Evolutionary conservation across 2,329 filamentous ascomycete genomes (phyloP).

Genomic region (Aspergillus ruber): DNA sequence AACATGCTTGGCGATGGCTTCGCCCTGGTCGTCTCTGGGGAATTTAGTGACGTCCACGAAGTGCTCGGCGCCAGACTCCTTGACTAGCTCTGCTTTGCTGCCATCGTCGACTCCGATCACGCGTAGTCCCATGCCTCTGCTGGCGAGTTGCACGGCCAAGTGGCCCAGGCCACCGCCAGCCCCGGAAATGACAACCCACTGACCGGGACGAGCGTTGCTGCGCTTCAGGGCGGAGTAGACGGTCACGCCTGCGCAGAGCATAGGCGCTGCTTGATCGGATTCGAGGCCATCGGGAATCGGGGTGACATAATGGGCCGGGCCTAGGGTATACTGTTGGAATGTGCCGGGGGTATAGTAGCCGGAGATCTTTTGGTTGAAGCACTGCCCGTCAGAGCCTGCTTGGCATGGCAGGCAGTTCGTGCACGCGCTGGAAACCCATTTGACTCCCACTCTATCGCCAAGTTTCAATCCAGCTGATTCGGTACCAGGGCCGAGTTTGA

Average conservation of each 20-base stretch:
- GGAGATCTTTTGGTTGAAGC: constrained; percentile 52
- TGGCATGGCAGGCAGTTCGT: constrained; percentile 50
- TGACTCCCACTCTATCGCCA: constrained; percentile 65
- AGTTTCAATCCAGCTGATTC: constrained; percentile 53
- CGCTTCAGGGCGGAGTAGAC: constrained; percentile 62
- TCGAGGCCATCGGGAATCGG: constrained; percentile 58
- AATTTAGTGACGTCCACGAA: constrained; percentile 58
- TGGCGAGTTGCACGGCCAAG: constrained; percentile 55
- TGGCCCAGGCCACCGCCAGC: constrained; percentile 61
- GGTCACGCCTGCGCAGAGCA: constrained; percentile 63
- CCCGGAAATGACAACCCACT: constrained; percentile 55
- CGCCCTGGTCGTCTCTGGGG: constrained; percentile 40
- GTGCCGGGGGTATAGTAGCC: constrained; percentile 65
- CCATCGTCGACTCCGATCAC: constrained; percentile 61
- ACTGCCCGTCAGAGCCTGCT: constrained; percentile 49
- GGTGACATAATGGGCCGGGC: constrained; percentile 62
- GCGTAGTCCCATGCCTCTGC: constrained; percentile 55
- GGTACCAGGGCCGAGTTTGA: constrained; percentile 57
- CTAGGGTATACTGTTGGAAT: constrained; percentile 64
- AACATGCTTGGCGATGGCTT: constrained; percentile 49
- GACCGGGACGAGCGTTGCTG: constrained; percentile 51
- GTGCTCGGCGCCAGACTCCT: constrained; percentile 57
- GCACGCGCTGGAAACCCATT: constrained; percentile 58
- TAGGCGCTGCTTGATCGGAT: constrained; percentile 57
- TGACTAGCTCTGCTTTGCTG: constrained; percentile 53